phyloP scores from a whole-genome alignment of 345 rosid species.

The Mercurialis annua region DNA sequence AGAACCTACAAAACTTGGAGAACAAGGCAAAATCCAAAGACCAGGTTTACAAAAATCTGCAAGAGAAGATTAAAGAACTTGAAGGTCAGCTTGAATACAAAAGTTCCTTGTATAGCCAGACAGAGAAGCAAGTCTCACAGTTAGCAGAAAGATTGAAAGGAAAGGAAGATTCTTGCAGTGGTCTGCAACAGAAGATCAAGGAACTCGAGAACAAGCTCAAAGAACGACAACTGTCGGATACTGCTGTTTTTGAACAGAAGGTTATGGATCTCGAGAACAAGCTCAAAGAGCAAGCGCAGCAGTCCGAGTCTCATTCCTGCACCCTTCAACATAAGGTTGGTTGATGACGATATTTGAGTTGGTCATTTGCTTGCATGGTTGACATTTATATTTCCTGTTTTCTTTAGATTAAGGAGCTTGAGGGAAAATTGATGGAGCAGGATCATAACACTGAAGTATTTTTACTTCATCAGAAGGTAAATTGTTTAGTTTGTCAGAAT shows the following conservation, averaged over 20 bases:
- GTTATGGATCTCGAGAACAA: slow-evolving; percentile 72
- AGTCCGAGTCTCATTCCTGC: slow-evolving; percentile 46
- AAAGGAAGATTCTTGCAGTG: slow-evolving; percentile 61
- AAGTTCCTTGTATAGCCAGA: slow-evolving; percentile 42
- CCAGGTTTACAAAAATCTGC: slow-evolving; percentile 49
- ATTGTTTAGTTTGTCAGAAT: neutral
- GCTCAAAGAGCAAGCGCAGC: slow-evolving; percentile 55
- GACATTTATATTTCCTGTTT: slow-evolving; percentile 1
- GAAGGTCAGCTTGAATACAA: slow-evolving; percentile 65
- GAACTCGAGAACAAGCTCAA: slow-evolving; percentile 68
- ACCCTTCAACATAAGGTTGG: slow-evolving; percentile 57
- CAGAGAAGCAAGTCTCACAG: slow-evolving; percentile 57
- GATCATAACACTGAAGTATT: slow-evolving; percentile 49
- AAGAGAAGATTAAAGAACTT: slow-evolving; percentile 82
- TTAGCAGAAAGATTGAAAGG: slow-evolving; percentile 63
- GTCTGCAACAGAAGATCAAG: slow-evolving; percentile 69
- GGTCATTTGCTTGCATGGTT: neutral
- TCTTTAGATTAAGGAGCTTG: slow-evolving; percentile 61
- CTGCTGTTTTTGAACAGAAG: slow-evolving; percentile 50
- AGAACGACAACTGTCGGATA: slow-evolving; percentile 58
- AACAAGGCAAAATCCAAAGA: slow-evolving; percentile 67
- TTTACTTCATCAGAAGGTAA: slow-evolving; percentile 52
- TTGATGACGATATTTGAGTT: neutral
- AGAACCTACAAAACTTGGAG: slow-evolving; percentile 65
- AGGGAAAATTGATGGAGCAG: slow-evolving; percentile 49